Evolutionary conservation across 768 basidiomycete genomes (phyloP).

Genomic region (Mrakia hoshinonis): DNA sequence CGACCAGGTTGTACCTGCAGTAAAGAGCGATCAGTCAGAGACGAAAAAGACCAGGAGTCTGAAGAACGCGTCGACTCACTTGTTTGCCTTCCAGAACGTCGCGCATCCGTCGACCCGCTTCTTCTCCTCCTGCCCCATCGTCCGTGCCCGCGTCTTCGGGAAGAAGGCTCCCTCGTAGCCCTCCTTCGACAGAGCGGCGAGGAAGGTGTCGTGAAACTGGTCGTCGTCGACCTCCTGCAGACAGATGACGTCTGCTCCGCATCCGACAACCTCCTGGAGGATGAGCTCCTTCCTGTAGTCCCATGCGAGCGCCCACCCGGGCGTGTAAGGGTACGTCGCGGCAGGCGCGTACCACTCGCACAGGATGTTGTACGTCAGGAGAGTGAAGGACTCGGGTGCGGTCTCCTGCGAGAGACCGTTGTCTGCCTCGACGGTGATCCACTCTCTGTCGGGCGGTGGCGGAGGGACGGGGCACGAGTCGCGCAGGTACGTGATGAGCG

Average conservation of each 20-base stretch:
- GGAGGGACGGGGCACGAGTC: constrained; percentile 79
- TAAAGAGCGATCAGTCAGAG: not conserved
- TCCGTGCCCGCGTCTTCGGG: constrained; percentile 86
- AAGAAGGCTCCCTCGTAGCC: constrained; percentile 88
- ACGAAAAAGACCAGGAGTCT: not conserved
- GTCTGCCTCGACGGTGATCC: constrained; percentile 42
- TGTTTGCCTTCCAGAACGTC: constrained; percentile 81
- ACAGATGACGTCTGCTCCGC: constrained; percentile 81
- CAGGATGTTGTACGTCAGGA: constrained; percentile 87
- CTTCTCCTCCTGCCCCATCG: constrained; percentile 78
- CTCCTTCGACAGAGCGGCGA: constrained; percentile 57
- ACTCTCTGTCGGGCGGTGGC: constrained; percentile 69
- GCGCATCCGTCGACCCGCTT: constrained; percentile 92
- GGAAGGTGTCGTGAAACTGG: constrained; percentile 86
- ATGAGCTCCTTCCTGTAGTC: constrained; percentile 83
- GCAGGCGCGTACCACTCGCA: constrained; percentile 84
- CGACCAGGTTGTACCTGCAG: constrained; percentile 76
- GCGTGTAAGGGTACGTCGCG: constrained; percentile 88
- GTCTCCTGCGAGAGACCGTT: constrained; percentile 18
- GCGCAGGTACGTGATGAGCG: constrained; percentile 80
- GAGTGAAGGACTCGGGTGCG: constrained; percentile 58
- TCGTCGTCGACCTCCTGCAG: constrained; percentile 80
- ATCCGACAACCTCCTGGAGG: constrained; percentile 68
- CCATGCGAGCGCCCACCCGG: constrained; percentile 94
- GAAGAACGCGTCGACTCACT: constrained; percentile 50